Percentiles rank a stretch among this genome's conserved stretches.
phyloP scores from a whole-genome alignment of 345 rosid genomes.

The Rhizophora mangle region DNA sequence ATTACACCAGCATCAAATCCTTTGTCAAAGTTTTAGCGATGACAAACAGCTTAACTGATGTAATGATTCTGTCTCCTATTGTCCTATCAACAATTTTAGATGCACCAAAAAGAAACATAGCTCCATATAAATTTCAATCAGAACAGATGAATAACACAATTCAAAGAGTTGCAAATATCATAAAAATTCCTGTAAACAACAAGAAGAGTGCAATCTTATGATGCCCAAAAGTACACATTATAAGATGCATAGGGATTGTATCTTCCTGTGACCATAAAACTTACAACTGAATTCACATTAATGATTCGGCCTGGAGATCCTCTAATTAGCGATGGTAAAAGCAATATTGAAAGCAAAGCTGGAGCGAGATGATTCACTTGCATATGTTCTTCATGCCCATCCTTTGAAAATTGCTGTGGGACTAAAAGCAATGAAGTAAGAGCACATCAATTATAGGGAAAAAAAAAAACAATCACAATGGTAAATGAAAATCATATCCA shows the following conservation, averaged over 20 bases:
- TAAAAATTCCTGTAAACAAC: too few species aligned
- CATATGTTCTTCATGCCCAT: constrained; percentile 90
- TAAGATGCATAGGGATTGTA: background rate
- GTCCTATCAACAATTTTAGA: too few species aligned
- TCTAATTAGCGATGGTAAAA: constrained; percentile 84
- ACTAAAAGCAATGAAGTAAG: constrained; percentile 38
- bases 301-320: constrained; percentile 94
- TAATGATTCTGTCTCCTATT: too few species aligned
- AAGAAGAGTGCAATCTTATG: too few species aligned
- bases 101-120: too few species aligned
- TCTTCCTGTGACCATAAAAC: constrained; percentile 25
- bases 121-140: too few species aligned
- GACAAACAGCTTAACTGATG: too few species aligned
- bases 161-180: too few species aligned
- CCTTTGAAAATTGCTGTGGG: constrained; percentile 83
- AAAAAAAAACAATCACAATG: constrained; percentile 6
- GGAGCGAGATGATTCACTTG: constrained; percentile 99
- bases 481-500: background rate
- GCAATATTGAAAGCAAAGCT: constrained; percentile 76
- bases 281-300: constrained; percentile 95
- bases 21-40: too few species aligned
- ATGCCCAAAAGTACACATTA: background rate
- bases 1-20: too few species aligned
- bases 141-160: too few species aligned
- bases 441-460: constrained; percentile 13